These are phyloP conservation scores for Henckelia pumila DNA, from an alignment of 257 asterid genomes.

Conservation along the genomic window DNA sequence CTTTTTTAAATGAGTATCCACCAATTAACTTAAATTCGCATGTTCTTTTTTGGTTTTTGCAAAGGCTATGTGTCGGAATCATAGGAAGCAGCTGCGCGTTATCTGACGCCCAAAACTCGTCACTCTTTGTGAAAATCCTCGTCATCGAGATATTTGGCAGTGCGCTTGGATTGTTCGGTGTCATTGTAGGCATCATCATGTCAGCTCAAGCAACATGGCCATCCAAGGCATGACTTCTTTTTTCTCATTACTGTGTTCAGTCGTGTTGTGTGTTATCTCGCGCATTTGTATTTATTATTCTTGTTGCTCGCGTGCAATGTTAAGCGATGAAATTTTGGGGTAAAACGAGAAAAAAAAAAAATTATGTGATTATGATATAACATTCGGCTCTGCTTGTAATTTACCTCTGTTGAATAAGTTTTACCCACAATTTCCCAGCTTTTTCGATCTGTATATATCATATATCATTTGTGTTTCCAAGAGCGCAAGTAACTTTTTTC, in stretches of 20 bases:
- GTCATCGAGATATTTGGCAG: constrained; percentile 98
- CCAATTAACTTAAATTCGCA: constrained; percentile 9
- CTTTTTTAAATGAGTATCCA: constrained; percentile 13
- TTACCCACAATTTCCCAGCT: constrained; percentile 14
- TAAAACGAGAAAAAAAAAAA: constrained; percentile 17
- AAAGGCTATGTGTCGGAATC: constrained; percentile 91
- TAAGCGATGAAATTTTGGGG: constrained; percentile 23
- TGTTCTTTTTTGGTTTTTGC: constrained; percentile 18
- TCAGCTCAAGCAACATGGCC: constrained; percentile 99
- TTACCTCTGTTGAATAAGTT: constrained; percentile 27
- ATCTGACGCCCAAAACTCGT: constrained; percentile 96
- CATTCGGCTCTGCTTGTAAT: constrained; percentile 35
- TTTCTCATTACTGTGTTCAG: constrained; percentile 1
- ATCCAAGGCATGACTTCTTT: constrained; percentile 40
- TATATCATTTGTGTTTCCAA: too few relatives aligned
- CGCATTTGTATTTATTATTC: constrained; percentile 18
- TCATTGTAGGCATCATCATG: constrained; percentile 97
- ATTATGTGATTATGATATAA: background rate
- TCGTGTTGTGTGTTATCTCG: constrained; percentile 22
- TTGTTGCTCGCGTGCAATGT: constrained; percentile 24
- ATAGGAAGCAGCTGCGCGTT: constrained; percentile 99
- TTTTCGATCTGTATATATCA: background rate
- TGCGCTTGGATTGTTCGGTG: constrained; percentile 96
- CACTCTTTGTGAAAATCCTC: constrained; percentile 93
- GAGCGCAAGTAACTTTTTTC: background rate